phyloP scores from a whole-genome alignment of 2,329 filamentous ascomycete species.

The Blastomyces percursus region DNA sequence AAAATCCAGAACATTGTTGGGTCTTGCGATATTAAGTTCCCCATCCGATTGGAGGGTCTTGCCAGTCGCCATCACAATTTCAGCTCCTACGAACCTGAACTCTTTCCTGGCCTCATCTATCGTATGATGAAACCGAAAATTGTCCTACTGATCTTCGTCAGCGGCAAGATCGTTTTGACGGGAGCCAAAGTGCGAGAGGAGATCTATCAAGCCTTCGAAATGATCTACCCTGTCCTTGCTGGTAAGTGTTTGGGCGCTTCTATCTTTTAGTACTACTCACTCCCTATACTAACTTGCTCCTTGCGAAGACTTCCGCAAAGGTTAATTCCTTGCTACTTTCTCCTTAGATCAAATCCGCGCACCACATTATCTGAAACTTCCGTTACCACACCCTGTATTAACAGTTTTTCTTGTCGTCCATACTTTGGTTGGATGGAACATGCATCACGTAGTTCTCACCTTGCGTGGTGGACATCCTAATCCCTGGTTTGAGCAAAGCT shows the following conservation, averaged over 20 bases:
- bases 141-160: slow-evolving; percentile 93
- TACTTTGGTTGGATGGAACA: not conserved
- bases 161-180: slow-evolving; percentile 94
- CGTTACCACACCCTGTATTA: slow-evolving; percentile 20
- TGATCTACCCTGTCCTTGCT: slow-evolving; percentile 93
- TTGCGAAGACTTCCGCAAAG: slow-evolving; percentile 51
- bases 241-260: slow-evolving; percentile 42
- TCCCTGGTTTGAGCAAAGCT: not conserved
- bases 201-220: slow-evolving; percentile 92
- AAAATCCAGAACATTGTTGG: slow-evolving; percentile 99
- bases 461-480: not conserved
- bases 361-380: slow-evolving; percentile 7
- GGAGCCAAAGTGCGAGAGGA: slow-evolving; percentile 97
- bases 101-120: slow-evolving; percentile 99
- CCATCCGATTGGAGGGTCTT: slow-evolving; percentile 89
- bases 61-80: slow-evolving; percentile 98
- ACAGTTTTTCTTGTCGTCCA: slow-evolving; percentile 16
- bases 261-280: not conserved
- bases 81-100: slow-evolving; percentile 94
- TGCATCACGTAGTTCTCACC: not conserved
- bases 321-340: slow-evolving; percentile 29
- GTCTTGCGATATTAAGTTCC: slow-evolving; percentile 98
- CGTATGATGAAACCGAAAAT: slow-evolving; percentile 99
- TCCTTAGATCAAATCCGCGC: not conserved
- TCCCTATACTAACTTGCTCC: slow-evolving; percentile 16